Conservation (phyloP, 1,284 basidiomycete species). For the Trichosporon ovoides region DNA sequence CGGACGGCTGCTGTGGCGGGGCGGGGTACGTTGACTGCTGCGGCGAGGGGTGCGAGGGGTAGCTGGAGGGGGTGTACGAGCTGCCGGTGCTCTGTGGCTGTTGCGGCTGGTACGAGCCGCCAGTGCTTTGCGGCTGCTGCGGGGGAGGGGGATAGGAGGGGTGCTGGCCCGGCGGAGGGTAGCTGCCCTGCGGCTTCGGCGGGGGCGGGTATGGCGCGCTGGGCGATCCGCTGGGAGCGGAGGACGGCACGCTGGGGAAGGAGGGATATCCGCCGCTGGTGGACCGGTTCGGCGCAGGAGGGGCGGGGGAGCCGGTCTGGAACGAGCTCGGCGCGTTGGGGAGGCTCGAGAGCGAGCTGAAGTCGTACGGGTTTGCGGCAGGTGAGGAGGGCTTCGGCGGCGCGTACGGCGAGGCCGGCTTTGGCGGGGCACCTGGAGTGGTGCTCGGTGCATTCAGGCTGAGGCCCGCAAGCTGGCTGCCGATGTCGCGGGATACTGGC, state of each 20-base stretch:
- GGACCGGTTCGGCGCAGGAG: constrained; percentile 20
- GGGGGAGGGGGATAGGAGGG: constrained; percentile 2
- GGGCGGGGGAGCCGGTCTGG: background rate
- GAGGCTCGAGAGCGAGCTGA: constrained; percentile 27
- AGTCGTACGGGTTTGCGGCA: constrained; percentile 38
- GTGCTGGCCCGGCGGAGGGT: constrained; percentile 11
- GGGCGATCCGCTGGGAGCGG: constrained; percentile 14
- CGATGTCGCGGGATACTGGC: constrained; percentile 24
- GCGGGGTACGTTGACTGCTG: background rate
- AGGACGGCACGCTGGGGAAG: constrained; percentile 49
- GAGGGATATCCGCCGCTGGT: constrained; percentile 34
- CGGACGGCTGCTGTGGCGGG: constrained; percentile 6
- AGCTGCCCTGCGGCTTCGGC: constrained; percentile 11
- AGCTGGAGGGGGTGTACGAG: constrained; percentile 7
- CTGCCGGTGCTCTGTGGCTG: constrained; percentile 5
- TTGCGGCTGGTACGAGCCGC: background rate
- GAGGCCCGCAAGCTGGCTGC: constrained; percentile 33
- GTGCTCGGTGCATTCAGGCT: constrained; percentile 19
- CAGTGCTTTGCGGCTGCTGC: background rate
- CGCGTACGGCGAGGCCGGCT: constrained; percentile 19
- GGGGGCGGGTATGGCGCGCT: constrained; percentile 20
- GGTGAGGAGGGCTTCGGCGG: constrained; percentile 6
- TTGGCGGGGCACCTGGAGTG: constrained; percentile 22
- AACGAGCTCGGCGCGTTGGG: constrained; percentile 29
- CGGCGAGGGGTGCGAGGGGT: constrained; percentile 4